phyloP scores from a whole-genome alignment of 148 eudicot species.

The Chenopodium suecicum region DNA sequence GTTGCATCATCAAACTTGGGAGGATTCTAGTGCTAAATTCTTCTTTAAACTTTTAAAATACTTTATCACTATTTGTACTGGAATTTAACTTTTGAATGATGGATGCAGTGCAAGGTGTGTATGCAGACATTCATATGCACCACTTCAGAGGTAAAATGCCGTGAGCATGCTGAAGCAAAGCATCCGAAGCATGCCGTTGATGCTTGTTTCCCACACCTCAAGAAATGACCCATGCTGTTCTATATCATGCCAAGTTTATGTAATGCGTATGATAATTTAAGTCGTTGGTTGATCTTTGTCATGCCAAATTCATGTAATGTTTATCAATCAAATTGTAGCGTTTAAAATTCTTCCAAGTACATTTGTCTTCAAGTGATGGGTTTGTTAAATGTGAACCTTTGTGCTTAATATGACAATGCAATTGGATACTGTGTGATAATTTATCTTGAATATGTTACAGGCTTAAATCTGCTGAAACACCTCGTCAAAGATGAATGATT shows the following conservation, averaged over 20 bases:
- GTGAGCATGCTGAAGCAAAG: constrained; percentile 91
- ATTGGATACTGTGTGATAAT: neutral
- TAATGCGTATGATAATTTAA: neutral
- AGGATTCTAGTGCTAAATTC: neutral
- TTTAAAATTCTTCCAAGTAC: constrained; percentile 1
- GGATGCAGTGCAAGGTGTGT: constrained; percentile 91
- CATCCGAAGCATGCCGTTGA: constrained; percentile 69
- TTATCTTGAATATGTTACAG: neutral
- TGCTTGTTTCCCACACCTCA: constrained; percentile 81
- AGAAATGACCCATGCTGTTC: constrained; percentile 42
- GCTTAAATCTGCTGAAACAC: neutral
- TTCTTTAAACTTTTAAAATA: neutral
- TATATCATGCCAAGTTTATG: neutral
- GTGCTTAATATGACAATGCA: neutral
- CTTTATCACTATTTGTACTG: neutral
- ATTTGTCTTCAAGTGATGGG: neutral
- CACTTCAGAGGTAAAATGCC: constrained; percentile 88
- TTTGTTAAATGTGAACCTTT: neutral
- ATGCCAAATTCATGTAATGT: neutral
- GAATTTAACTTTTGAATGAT: constrained; percentile 12
- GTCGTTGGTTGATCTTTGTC: neutral
- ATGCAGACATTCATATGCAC: constrained; percentile 98
- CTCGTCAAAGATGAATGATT: neutral
- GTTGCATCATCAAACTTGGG: neutral
- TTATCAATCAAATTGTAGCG: neutral